phyloP scores from a whole-genome alignment of 441 rosid genomes.

The Manihot esculenta region DNA sequence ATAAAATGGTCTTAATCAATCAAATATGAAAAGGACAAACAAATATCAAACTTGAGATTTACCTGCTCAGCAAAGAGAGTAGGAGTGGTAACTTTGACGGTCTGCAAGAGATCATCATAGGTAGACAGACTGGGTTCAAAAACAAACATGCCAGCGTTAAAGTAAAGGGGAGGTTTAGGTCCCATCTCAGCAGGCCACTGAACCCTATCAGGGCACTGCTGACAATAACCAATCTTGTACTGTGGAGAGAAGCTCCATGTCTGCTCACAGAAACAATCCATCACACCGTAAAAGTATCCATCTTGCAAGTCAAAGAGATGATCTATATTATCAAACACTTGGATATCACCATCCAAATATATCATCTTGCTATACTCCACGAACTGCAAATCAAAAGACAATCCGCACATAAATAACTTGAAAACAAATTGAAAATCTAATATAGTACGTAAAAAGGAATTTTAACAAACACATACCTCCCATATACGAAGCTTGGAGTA shows the following conservation, averaged over 20 bases:
- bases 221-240: slow-evolving; percentile 59
- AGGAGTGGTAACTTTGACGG: slow-evolving; percentile 45
- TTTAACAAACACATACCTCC: slow-evolving; percentile 48
- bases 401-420: background rate
- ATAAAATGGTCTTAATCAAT: background rate
- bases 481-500: slow-evolving; percentile 93
- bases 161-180: slow-evolving; percentile 60
- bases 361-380: slow-evolving; percentile 72
- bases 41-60: background rate
- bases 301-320: slow-evolving; percentile 55
- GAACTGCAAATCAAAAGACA: slow-evolving; percentile 37
- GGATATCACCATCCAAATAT: slow-evolving; percentile 77
- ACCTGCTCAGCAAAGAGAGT: slow-evolving; percentile 75
- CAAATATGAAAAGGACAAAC: background rate
- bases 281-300: slow-evolving; percentile 57
- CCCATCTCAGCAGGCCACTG: slow-evolving; percentile 53
- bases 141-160: slow-evolving; percentile 79
- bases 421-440: no score
- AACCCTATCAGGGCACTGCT: slow-evolving; percentile 60
- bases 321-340: slow-evolving; percentile 67
- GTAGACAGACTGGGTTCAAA: slow-evolving; percentile 49
- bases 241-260: slow-evolving; percentile 62
- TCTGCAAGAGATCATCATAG: slow-evolving; percentile 41
- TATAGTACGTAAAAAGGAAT: no score
- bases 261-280: slow-evolving; percentile 78